phyloP scores from a whole-genome alignment of 306 rosid genomes.

The Astragalus membranaceus region DNA sequence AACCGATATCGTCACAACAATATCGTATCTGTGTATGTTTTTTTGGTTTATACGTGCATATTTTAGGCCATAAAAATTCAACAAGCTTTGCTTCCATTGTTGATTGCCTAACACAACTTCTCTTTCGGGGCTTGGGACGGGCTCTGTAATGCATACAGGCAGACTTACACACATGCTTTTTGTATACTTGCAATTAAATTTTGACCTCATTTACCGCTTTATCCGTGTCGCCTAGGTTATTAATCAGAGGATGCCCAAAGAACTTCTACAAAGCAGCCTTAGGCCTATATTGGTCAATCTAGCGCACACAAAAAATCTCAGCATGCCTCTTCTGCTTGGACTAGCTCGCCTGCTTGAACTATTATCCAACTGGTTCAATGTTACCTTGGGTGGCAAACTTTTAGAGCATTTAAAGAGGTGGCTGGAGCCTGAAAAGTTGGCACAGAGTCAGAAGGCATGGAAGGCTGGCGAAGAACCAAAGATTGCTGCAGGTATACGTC shows the following conservation, averaged over 20 bases:
- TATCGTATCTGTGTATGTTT: not conserved
- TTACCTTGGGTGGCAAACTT: constrained; percentile 87
- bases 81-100: not conserved
- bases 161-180: not conserved
- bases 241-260: constrained; percentile 97
- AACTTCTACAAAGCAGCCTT: constrained; percentile 93
- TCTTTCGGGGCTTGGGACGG: not conserved
- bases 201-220: constrained; percentile 1
- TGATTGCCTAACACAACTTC: not conserved
- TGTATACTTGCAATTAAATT: constrained; percentile 3
- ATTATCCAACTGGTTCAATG: constrained; percentile 96
- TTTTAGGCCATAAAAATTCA: not conserved
- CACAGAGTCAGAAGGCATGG: constrained; percentile 92
- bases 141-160: not conserved
- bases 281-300: constrained; percentile 95
- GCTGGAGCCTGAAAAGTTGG: constrained; percentile 99
- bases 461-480: constrained; percentile 99
- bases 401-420: constrained; percentile 96
- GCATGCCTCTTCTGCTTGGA: constrained; percentile 98
- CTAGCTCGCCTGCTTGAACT: constrained; percentile 96
- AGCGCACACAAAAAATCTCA: constrained; percentile 93
- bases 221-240: constrained; percentile 58
- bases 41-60: constrained; percentile 7
- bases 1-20: not conserved
- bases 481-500: constrained; percentile 84